These are phyloP conservation scores for Acanthamoeba triangularis DNA, from an alignment of 208 protist species.

Conservation along the genomic window DNA sequence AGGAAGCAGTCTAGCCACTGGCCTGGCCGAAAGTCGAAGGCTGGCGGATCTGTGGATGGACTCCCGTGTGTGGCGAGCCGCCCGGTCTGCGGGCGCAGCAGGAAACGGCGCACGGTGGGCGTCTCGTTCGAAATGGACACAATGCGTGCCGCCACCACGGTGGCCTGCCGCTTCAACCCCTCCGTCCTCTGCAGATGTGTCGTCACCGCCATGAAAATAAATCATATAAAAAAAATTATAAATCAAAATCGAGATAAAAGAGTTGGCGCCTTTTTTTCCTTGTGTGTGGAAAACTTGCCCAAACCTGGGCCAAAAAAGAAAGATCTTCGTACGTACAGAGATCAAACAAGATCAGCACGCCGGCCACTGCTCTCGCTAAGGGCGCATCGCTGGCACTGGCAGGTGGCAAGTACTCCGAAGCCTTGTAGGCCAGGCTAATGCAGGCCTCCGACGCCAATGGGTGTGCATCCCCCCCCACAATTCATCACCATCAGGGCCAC, in stretches of 20 bases:
- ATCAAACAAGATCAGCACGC: too few species aligned
- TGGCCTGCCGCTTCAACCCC: not conserved
- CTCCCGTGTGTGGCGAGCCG: not conserved
- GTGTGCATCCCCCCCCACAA: not conserved
- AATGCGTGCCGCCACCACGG: conserved; percentile 1
- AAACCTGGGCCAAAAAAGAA: too few species aligned
- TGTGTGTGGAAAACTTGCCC: too few species aligned
- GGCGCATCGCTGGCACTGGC: not conserved
- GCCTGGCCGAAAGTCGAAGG: not conserved
- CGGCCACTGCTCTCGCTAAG: not conserved
- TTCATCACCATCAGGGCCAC: too few species aligned
- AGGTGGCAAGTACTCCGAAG: not conserved
- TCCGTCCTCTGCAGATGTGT: conserved; percentile 6
- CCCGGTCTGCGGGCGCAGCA: conserved; percentile 10
- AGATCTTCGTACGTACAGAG: too few species aligned
- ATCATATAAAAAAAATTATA: not conserved
- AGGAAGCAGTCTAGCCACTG: conserved; percentile 48
- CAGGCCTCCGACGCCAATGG: not conserved
- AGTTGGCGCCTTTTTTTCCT: too few species aligned
- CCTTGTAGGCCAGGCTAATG: not conserved
- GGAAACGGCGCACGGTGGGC: not conserved
- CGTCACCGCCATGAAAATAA: not conserved
- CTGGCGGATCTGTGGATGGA: not conserved
- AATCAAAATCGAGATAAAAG: not conserved
- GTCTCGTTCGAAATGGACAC: not conserved